Conservation (phyloP, 495 filamentous ascomycete species). For the Aspergillus cavernicola region DNA sequence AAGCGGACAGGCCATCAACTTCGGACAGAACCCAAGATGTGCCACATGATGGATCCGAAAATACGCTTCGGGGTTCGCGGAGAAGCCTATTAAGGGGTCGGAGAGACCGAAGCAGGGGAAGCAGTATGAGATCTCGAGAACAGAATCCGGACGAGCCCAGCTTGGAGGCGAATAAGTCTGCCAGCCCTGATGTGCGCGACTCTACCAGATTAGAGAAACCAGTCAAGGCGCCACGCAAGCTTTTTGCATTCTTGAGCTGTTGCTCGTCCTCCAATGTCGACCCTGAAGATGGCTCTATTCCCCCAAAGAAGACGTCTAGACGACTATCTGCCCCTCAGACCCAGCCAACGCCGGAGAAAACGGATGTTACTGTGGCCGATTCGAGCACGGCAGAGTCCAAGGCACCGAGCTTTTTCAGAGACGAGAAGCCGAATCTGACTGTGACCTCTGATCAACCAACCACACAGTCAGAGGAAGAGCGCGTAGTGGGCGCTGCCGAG, state of each 20-base stretch:
- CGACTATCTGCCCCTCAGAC: slow-evolving; percentile 50
- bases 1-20: slow-evolving; percentile 56
- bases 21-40: slow-evolving; percentile 63
- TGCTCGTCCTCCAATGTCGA: slow-evolving; percentile 68
- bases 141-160: slow-evolving; percentile 40
- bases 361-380: slow-evolving; percentile 46
- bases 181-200: slow-evolving; percentile 29
- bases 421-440: slow-evolving; percentile 48
- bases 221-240: slow-evolving; percentile 40
- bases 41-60: slow-evolving; percentile 58
- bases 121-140: slow-evolving; percentile 54
- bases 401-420: slow-evolving; percentile 40
- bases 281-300: slow-evolving; percentile 55
- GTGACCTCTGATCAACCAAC: slow-evolving; percentile 33
- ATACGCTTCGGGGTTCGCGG: slow-evolving; percentile 59
- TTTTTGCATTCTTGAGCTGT: slow-evolving; percentile 76
- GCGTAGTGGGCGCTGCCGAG: slow-evolving; percentile 9
- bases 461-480: slow-evolving; percentile 35
- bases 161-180: slow-evolving; percentile 34
- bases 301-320: slow-evolving; percentile 63
- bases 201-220: slow-evolving; percentile 58
- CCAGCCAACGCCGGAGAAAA: slow-evolving; percentile 51
- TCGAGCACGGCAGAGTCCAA: slow-evolving; percentile 55
- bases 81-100: slow-evolving; percentile 64
- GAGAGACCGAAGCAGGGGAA: slow-evolving; percentile 65